These are phyloP conservation scores for Cornus suecica DNA, from an alignment of 148 eudicot genomes.

Conservation along the genomic window DNA sequence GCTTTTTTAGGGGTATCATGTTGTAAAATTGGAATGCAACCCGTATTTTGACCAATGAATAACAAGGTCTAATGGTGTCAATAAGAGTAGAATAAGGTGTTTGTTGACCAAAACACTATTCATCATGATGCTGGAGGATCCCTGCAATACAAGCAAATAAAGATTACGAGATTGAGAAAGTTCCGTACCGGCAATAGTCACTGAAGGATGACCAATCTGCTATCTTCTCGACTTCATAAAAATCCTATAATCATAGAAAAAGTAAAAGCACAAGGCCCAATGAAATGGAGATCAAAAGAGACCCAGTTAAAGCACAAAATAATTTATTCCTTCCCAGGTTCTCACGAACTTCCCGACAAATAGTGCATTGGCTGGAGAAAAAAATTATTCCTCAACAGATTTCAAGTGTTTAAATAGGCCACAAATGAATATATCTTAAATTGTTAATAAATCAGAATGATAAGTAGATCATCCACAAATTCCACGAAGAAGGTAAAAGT, in stretches of 20 bases:
- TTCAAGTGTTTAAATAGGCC: neutral
- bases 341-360: neutral
- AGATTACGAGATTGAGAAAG: conserved; percentile 7
- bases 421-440: no score
- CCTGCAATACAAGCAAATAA: neutral
- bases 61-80: neutral
- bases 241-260: conserved; percentile 38
- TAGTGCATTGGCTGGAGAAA: neutral
- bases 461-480: neutral
- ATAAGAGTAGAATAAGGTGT: neutral
- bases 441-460: neutral
- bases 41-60: no score
- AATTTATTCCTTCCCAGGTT: neutral
- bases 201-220: conserved; percentile 73
- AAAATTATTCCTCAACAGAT: neutral
- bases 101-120: neutral
- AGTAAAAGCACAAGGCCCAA: neutral
- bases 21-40: no score
- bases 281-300: neutral
- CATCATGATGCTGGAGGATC: neutral
- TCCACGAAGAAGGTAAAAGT: neutral
- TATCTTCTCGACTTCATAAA: conserved; percentile 62
- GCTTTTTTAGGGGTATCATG: no score
- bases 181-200: conserved; percentile 67
- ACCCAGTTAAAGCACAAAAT: neutral